Conservation (phyloP, 2,329 filamentous ascomycete species). For the Ascochyta rabiei region DNA sequence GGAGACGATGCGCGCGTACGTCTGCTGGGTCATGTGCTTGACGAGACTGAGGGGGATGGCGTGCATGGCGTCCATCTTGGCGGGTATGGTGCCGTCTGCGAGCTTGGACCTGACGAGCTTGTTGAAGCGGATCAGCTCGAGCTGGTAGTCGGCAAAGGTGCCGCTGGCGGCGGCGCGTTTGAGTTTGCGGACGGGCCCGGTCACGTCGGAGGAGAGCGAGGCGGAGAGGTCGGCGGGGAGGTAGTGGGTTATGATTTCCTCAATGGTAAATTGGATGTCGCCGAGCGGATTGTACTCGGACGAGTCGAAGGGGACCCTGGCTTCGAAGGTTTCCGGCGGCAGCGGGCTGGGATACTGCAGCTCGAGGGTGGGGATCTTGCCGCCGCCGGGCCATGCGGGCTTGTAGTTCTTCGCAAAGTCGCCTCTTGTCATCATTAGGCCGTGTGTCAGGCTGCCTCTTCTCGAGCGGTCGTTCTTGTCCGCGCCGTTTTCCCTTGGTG, state of each 20-base stretch:
- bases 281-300: constrained; percentile 67
- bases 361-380: constrained; percentile 60
- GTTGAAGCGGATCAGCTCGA: constrained; percentile 80
- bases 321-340: constrained; percentile 63
- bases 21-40: constrained; percentile 82
- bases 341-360: constrained; percentile 84
- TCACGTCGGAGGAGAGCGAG: constrained; percentile 72
- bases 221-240: constrained; percentile 72
- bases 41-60: constrained; percentile 70
- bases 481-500: no score
- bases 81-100: constrained; percentile 72
- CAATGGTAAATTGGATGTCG: constrained; percentile 69
- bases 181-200: constrained; percentile 77
- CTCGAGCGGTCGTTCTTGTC: constrained; percentile 1
- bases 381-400: constrained; percentile 56
- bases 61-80: constrained; percentile 72
- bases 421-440: constrained; percentile 50
- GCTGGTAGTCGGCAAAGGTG: constrained; percentile 71
- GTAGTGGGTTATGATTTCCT: constrained; percentile 72
- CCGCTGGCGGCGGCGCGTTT: constrained; percentile 74
- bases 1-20: constrained; percentile 91
- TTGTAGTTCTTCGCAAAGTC: constrained; percentile 55
- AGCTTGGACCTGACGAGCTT: constrained; percentile 68
- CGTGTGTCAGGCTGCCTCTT: constrained; percentile 46
- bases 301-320: constrained; percentile 31